Evolutionary conservation across 2,329 filamentous ascomycete species (phyloP).

Genomic region (Ophiosphaerella korrae): DNA sequence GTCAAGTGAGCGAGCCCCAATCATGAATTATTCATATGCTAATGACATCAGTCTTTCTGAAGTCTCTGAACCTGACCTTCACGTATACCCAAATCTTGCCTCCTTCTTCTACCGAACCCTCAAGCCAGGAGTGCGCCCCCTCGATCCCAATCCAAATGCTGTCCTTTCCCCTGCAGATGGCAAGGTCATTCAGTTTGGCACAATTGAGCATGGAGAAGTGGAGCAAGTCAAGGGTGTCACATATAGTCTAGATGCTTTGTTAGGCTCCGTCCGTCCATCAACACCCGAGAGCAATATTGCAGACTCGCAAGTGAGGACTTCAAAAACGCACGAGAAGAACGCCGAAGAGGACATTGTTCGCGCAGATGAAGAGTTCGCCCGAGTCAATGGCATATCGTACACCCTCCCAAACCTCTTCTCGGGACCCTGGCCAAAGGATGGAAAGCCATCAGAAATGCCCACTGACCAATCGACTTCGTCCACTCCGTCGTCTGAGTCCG

Average conservation of each 20-base stretch:
- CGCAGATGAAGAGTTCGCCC: constrained; percentile 89
- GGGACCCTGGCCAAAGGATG: constrained; percentile 59
- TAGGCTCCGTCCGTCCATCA: constrained; percentile 61
- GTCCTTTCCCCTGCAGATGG: constrained; percentile 90
- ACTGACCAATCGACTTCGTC: constrained; percentile 75
- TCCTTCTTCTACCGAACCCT: constrained; percentile 96
- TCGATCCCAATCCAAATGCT: constrained; percentile 80
- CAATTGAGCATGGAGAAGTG: constrained; percentile 90
- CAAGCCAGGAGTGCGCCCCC: constrained; percentile 83
- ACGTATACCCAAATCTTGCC: constrained; percentile 87
- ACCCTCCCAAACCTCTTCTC: constrained; percentile 87
- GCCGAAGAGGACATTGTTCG: constrained; percentile 69
- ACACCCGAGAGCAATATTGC: constrained; percentile 50
- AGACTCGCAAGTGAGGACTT: constrained; percentile 25
- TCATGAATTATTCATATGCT: constrained; percentile 40
- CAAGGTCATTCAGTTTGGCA: constrained; percentile 86
- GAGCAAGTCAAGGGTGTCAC: constrained; percentile 99
- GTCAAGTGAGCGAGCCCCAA: constrained; percentile 62
- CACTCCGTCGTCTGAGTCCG: constrained; percentile 74
- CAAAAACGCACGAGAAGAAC: constrained; percentile 38
- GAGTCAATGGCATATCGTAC: constrained; percentile 93
- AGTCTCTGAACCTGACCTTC: constrained; percentile 85
- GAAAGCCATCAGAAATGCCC: constrained; percentile 56
- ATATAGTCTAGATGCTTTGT: constrained; percentile 89
- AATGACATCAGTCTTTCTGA: constrained; percentile 69